Evolutionary conservation across 1,284 basidiomycete species (phyloP).

Genomic region (Puccinia hordei): DNA sequence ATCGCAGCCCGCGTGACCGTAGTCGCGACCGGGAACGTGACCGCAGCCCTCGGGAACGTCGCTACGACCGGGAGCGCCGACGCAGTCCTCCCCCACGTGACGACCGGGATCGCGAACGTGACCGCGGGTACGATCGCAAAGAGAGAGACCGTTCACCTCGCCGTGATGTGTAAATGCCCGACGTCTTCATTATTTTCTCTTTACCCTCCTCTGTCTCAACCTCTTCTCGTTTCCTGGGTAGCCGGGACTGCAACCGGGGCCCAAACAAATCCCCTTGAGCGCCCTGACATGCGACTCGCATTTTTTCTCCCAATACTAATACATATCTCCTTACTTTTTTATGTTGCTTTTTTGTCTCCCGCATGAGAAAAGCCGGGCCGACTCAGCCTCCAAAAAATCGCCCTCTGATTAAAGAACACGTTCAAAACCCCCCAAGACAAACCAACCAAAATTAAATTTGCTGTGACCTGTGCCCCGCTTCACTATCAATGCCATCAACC

Average conservation of each 20-base stretch:
- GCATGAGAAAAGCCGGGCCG: background rate
- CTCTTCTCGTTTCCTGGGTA: no score
- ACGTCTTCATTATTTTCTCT: background rate
- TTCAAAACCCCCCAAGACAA: background rate
- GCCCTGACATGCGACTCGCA: background rate
- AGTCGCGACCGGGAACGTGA: slow-evolving; percentile 55
- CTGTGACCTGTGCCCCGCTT: no score
- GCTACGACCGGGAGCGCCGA: slow-evolving; percentile 52
- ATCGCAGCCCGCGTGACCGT: slow-evolving; percentile 37
- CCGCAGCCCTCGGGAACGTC: slow-evolving; percentile 41
- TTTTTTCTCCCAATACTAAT: background rate
- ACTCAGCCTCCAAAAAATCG: slow-evolving; percentile 2
- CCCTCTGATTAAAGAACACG: background rate
- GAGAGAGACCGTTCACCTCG: slow-evolving; percentile 52
- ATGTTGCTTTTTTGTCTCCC: background rate
- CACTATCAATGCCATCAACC: no score
- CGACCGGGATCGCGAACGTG: slow-evolving; percentile 52
- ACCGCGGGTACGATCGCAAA: slow-evolving; percentile 54
- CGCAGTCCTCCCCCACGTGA: slow-evolving; percentile 46
- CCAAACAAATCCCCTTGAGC: background rate
- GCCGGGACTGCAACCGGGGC: background rate
- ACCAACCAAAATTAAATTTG: background rate
- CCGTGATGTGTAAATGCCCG: slow-evolving; percentile 28
- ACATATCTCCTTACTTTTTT: background rate
- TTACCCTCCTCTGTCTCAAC: background rate